Evolutionary conservation across 2,329 filamentous ascomycete genomes (phyloP), one percentile per base, ranked within the genome.

Genomic region (Huntiella omanensis): DNA sequence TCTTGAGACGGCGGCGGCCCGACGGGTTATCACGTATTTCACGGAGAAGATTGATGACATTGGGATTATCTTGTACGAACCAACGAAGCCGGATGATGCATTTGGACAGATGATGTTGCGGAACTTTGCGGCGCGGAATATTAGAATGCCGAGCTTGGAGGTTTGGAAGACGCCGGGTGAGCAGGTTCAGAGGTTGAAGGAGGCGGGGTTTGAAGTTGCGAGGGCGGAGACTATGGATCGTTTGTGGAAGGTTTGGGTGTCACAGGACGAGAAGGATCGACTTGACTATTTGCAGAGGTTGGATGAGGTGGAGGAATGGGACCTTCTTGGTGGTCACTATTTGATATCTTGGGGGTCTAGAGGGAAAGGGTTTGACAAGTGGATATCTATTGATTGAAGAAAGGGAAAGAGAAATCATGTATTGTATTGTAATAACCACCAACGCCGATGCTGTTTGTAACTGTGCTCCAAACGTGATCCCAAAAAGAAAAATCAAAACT

Each of bases 271-370:
- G 62, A 87, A 84, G 61, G 78, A 83, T 56, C 68, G 87, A 41
- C 75, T 96, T 1, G 80, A 87, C 52, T 62, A 65, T 8, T 59
- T 95, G 19, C 87, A 98, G 60, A 86, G 91, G 55, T 61, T 98
- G 51, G 91, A 98, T 62, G 91, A 98, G 62, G 71, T 95, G 17
- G 91, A 98, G 62, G 91, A 98, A 64, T 93, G 91, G 81, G 70
- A 80, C 55, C 62, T 98, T 54, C 62, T 98, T 54, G 83, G 86
- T 1, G 75, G 72, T 52, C 91, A 98, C 66, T 98, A 98, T 57
- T 77, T 87, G 52, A 71, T 98, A 38, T 78, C 77, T 3, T 96
- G 88, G 88, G 91, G 79, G 1, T 92, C 82, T 74, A 77, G 73
- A 54, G 75, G 77, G 32, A 59, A 56, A 1, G 61, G 57, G 5